Evolutionary conservation across 2,329 filamentous ascomycete species (phyloP), one percentile per base, ranked within the genome.

Genomic region (Sclerotinia subarctica): DNA sequence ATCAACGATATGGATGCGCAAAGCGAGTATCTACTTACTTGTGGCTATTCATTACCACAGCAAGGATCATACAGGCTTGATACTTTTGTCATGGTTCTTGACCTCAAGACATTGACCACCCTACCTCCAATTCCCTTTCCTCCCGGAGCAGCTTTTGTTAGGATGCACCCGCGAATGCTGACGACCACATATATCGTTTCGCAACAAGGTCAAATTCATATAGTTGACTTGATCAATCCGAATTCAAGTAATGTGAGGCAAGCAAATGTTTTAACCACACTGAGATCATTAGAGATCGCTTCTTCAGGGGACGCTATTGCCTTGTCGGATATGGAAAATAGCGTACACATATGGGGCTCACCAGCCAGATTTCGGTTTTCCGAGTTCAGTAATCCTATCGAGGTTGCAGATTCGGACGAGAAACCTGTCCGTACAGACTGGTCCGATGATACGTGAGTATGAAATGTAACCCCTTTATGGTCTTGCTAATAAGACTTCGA

Each of bases 1-100:
- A 92, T 99, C 77, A 97, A 93, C 78, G 94, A 98, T 78, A 97
- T 99, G 92, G 95, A 99, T 80, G 93, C 94, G 11, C 92, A 95
- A 76, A 92, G 95, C 76, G 94, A 98, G 78, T 95, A 95, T 73
- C 88, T 99, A 66, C 91, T 98, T 29, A 98, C 95, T 5, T 99
- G 95, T 78, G 95, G 95, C 47, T 96, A 92, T 79, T 96, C 94
- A 1, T 85, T 93, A 32, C 88, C 94, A 72, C 93, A 94, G 75
- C 84, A 92, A 72, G 87, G 90, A 47, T 88, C 88, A 52, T 91
- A 91, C 71, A 93, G 96, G 82, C 86, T 96, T 46, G 95, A 99
- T 76, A 92, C 93, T 0, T 89, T 98, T 69, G 92, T 97, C 69
- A 96, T 97, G 74, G 93, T 98, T 46, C 98, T 96, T 76, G 94